These are phyloP conservation scores for Trichoderma endophyticum DNA, from an alignment of 2,329 filamentous ascomycete species.

Conservation along the genomic window DNA sequence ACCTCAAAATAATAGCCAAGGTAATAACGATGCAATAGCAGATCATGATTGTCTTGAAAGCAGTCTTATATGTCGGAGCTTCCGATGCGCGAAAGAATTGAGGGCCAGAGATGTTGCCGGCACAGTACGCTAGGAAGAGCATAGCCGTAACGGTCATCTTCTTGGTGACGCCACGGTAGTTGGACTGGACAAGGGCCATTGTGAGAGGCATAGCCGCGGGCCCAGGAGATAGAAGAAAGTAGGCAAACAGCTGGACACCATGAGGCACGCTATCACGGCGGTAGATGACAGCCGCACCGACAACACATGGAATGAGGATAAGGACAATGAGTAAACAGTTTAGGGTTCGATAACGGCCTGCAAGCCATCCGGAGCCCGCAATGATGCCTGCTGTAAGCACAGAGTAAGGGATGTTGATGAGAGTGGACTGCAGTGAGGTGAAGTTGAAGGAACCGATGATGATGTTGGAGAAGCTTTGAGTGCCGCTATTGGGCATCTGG, in stretches of 20 bases:
- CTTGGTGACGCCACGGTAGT: slow-evolving; percentile 56
- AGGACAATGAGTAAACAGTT: slow-evolving; percentile 51
- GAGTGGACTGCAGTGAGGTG: slow-evolving; percentile 50
- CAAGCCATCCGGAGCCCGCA: slow-evolving; percentile 47
- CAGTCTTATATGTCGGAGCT: slow-evolving; percentile 50
- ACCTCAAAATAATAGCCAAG: slow-evolving; percentile 42
- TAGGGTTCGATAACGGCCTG: slow-evolving; percentile 48
- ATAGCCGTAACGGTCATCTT: slow-evolving; percentile 58
- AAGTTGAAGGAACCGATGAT: slow-evolving; percentile 56
- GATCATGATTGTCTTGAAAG: slow-evolving; percentile 54
- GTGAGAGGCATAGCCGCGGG: slow-evolving; percentile 53
- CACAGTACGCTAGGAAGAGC: slow-evolving; percentile 54
- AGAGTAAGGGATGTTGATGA: slow-evolving; percentile 59
- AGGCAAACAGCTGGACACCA: slow-evolving; percentile 52
- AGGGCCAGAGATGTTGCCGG: slow-evolving; percentile 55
- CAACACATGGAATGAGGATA: slow-evolving; percentile 49
- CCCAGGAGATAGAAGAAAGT: slow-evolving; percentile 55
- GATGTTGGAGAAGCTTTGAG: slow-evolving; percentile 57
- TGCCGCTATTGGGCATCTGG: slow-evolving; percentile 61
- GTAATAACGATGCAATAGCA: slow-evolving; percentile 52
- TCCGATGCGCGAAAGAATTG: slow-evolving; percentile 52
- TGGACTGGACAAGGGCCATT: slow-evolving; percentile 54
- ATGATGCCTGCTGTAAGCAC: slow-evolving; percentile 49
- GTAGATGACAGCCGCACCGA: slow-evolving; percentile 53
- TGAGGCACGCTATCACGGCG: slow-evolving; percentile 39